Base-by-base conservation (phyloP, 768 basidiomycete genomes). In the Pholiota conissans region DNA sequence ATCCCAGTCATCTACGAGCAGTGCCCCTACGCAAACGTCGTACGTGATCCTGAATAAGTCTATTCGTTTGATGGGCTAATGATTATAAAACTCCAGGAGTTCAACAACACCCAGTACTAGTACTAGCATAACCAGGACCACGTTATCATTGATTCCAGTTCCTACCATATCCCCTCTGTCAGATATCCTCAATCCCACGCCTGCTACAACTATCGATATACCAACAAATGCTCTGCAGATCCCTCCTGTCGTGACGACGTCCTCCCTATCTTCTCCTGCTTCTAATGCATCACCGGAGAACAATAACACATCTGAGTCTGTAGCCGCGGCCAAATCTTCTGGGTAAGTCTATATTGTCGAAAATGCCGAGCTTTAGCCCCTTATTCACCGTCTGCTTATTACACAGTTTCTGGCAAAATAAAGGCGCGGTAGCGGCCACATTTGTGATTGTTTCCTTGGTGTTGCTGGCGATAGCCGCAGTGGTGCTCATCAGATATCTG, bases 331-430 rank as follows among this genome's bases (percentile, higher is more conserved):
- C 14, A 57, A 29, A 22, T 55, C 62, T 24, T 59, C 64, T n/a
- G 53, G 50, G 49, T 60, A 62, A 13, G 66, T 62, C 63, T 64
- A 42, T 42, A 58, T 51, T 18, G 34, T 35, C 18, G 35, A 22
- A 6, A 28, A 34, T 24, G 22, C 22, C 37, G 3, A 39, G 24
- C 53, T 20, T 39, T 32, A 24, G 18, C 29, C 34, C 49, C 35
- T n/a, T 60, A 45, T 37, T 60, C 46, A 57, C 59, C 52, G 10
- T 22, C 60, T 13, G 40, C 24, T 40, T 11, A 16, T 53, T 16
- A 24, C 37, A 30, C 35, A 76, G 75, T n/a, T 75, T 77, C 55
- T 74, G 67, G 70, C 59, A 65, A 16, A 75, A 74, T 55, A 76
- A 73, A 61, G 69, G 63, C n/a, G 71, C 72, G 10, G 71, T 77